Evolutionary conservation across 2,329 filamentous ascomycete genomes (phyloP).

Genomic region (Thelonectria olida): DNA sequence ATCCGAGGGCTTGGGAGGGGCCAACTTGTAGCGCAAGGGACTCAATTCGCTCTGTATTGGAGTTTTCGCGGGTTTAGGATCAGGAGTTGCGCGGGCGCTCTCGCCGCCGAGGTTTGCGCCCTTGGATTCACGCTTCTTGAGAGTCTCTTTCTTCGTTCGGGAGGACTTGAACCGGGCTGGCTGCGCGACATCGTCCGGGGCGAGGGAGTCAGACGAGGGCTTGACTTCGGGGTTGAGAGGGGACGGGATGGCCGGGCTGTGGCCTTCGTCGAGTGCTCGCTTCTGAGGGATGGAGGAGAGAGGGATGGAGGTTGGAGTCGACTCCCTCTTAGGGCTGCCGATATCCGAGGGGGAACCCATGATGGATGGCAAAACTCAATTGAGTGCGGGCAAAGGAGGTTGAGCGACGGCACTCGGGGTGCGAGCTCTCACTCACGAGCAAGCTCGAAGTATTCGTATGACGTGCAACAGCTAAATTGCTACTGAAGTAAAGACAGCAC

Average conservation of each 20-base stretch:
- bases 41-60: constrained; percentile 55
- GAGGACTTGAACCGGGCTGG: constrained; percentile 49
- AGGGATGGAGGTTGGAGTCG: constrained; percentile 49
- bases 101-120: constrained; percentile 52
- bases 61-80: constrained; percentile 57
- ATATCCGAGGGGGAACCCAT: constrained; percentile 47
- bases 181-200: constrained; percentile 56
- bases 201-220: constrained; percentile 47
- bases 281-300: constrained; percentile 68
- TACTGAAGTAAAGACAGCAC: not conserved
- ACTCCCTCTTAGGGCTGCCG: constrained; percentile 52
- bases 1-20: constrained; percentile 69
- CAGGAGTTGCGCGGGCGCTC: constrained; percentile 65
- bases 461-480: not conserved
- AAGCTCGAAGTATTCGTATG: not conserved
- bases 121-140: constrained; percentile 75
- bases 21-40: constrained; percentile 69
- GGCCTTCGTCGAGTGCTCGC: constrained; percentile 73
- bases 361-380: constrained; percentile 19
- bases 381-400: constrained; percentile 1
- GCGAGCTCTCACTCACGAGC: not conserved
- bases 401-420: not conserved
- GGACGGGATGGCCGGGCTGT: constrained; percentile 76
- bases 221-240: constrained; percentile 76
- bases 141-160: constrained; percentile 70